Base-by-base conservation (phyloP, 208 protist genomes). In the Crithidia thermophila region DNA sequence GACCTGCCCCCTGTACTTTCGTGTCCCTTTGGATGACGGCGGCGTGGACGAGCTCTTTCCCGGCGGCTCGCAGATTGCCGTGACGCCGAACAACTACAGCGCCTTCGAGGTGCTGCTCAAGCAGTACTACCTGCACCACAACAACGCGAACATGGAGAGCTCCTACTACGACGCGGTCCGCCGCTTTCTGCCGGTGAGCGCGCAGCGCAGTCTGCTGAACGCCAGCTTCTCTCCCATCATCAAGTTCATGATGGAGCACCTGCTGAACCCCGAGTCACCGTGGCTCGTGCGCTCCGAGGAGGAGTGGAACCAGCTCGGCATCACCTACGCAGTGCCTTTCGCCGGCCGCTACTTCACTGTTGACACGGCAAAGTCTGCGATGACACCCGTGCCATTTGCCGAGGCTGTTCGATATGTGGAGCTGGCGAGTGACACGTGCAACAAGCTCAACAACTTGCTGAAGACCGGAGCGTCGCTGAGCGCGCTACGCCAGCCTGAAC, bases 11-110 rank as follows among this genome's bases (percentile, higher is more conserved):
- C 34, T 86, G 45, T 81, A 72, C 69, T 92, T 92, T 66, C 67
- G 60, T 30, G 68, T 83, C 3, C 87, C 87, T 25, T 47, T 83
- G n/a, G 43, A 63, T 5, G 67, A 88, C 45, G 87, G 87, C 8
- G 52, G 58, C 0, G 46, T 84, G 31, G 50, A 81, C 43, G 84
- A 90, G 52, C 66, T 93, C 31, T 90, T 90, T 51, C 87, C 84
- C 27, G 51, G 75, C 36, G 79, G 84, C 34, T 52, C 64, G n/a
- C 63, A 72, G 23, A 62, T 93, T 1, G 55, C 50, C 11, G 82
- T 93, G 14, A 88, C 72, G 21, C 69, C 75, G 37, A 72, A 72
- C 61, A 93, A 88, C 65, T 86, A 79, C 33, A 60, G 62, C 45
- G 46, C 36, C 21, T 93, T 93, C 25, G 57, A 73, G 27, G 18